These are phyloP conservation scores for Nakazawaea holstii DNA, from an alignment of 805 yeast species.

Conservation along the genomic window DNA sequence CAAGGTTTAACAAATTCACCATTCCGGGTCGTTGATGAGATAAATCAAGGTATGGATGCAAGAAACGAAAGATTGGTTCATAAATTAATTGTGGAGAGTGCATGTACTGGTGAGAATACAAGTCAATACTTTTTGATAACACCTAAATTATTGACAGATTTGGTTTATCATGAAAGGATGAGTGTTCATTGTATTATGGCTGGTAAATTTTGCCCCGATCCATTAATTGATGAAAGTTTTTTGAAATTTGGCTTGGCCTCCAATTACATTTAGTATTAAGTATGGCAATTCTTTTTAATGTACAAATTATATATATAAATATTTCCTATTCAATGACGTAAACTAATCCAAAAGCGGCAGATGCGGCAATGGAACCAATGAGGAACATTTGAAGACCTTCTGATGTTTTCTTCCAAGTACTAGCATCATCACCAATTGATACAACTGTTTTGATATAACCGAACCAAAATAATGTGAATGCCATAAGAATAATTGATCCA, in stretches of 20 bases:
- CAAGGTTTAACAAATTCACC: slow-evolving; percentile 89
- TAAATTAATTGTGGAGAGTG: slow-evolving; percentile 75
- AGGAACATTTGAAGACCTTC: slow-evolving; percentile 91
- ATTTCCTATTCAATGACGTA: slow-evolving; percentile 54
- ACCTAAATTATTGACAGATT: slow-evolving; percentile 78
- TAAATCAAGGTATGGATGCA: slow-evolving; percentile 98
- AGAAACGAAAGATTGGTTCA: slow-evolving; percentile 86
- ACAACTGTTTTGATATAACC: slow-evolving; percentile 83
- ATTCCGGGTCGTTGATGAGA: slow-evolving; percentile 93
- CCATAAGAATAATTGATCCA: slow-evolving; percentile 75
- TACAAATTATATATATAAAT: not conserved
- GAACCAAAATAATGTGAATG: slow-evolving; percentile 76
- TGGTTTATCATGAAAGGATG: slow-evolving; percentile 77
- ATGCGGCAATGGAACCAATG: slow-evolving; percentile 98
- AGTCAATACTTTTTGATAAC: slow-evolving; percentile 91
- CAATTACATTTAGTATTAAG: not conserved
- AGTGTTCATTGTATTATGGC: slow-evolving; percentile 81
- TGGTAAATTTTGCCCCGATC: slow-evolving; percentile 20
- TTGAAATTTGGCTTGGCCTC: slow-evolving; percentile 8
- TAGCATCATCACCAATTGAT: slow-evolving; percentile 76
- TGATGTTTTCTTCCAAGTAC: slow-evolving; percentile 49
- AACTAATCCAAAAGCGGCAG: slow-evolving; percentile 93
- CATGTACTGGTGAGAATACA: slow-evolving; percentile 42
- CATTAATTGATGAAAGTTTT: slow-evolving; percentile 4
- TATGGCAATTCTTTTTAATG: not conserved